phyloP scores from a whole-genome alignment of 2,329 filamentous ascomycete species.

The Fusarium sambucinum region DNA sequence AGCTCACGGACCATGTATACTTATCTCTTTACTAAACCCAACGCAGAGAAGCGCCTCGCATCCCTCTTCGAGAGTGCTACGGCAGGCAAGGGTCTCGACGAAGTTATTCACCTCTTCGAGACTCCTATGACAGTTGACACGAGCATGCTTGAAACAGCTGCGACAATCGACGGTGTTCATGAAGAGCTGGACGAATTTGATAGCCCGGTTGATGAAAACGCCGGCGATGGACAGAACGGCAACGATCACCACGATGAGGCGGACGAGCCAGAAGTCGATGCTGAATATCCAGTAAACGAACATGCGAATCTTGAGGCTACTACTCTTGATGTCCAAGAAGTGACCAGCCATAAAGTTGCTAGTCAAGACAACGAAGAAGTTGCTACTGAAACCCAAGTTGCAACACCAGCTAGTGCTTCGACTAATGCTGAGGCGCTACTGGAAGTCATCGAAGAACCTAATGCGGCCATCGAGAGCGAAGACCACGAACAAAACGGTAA shows the following conservation, averaged over 20 bases:
- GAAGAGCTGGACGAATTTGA: slow-evolving; percentile 46
- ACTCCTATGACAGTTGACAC: slow-evolving; percentile 41
- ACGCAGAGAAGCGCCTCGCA: slow-evolving; percentile 55
- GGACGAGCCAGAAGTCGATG: slow-evolving; percentile 26
- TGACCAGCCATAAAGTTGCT: neutral
- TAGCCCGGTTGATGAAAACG: slow-evolving; percentile 42
- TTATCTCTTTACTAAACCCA: slow-evolving; percentile 57
- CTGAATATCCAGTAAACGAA: slow-evolving; percentile 42
- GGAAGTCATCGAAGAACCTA: slow-evolving; percentile 20
- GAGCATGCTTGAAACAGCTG: slow-evolving; percentile 29
- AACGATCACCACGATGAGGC: slow-evolving; percentile 35
- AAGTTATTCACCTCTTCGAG: slow-evolving; percentile 56
- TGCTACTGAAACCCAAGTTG: slow-evolving; percentile 26
- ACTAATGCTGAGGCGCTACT: slow-evolving; percentile 4
- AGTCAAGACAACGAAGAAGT: slow-evolving; percentile 4
- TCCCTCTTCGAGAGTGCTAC: slow-evolving; percentile 58
- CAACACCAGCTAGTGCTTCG: slow-evolving; percentile 21
- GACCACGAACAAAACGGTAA: slow-evolving; percentile 46
- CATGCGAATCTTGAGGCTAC: neutral
- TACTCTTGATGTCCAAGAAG: slow-evolving; percentile 5
- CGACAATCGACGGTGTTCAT: slow-evolving; percentile 34
- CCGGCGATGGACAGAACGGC: slow-evolving; percentile 6
- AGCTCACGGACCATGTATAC: slow-evolving; percentile 56
- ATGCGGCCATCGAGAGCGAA: slow-evolving; percentile 16
- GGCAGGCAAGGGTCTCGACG: slow-evolving; percentile 56